phyloP scores from a whole-genome alignment of 148 eudicot species.

The Nyssa sinensis region DNA sequence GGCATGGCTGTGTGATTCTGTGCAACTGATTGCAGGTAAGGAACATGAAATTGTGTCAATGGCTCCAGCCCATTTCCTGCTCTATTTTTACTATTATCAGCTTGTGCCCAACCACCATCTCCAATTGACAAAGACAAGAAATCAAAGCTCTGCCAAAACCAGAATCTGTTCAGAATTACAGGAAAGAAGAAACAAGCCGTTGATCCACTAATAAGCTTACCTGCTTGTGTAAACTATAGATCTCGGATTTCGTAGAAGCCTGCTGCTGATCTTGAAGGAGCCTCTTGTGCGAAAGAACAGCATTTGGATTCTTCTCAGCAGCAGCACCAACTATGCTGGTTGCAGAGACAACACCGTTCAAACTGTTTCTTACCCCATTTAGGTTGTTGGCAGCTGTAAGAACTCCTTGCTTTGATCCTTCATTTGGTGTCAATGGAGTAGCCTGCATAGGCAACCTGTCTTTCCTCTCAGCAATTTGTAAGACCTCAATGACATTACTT shows the following conservation, averaged over 20 bases:
- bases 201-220: slow-evolving; percentile 19
- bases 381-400: slow-evolving; percentile 15
- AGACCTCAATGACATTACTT: slow-evolving; percentile 53
- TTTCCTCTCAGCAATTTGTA: slow-evolving; percentile 44
- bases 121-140: slow-evolving; percentile 48
- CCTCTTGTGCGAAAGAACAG: slow-evolving; percentile 26
- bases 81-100: slow-evolving; percentile 19
- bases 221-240: slow-evolving; percentile 32
- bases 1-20: slow-evolving; percentile 28
- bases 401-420: slow-evolving; percentile 18
- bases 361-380: slow-evolving; percentile 15
- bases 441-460: slow-evolving; percentile 22
- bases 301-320: slow-evolving; percentile 29
- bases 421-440: slow-evolving; percentile 21
- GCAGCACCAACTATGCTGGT: slow-evolving; percentile 16
- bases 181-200: neutral
- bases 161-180: slow-evolving; percentile 9
- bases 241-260: slow-evolving; percentile 25
- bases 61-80: slow-evolving; percentile 20
- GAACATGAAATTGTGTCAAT: slow-evolving; percentile 22
- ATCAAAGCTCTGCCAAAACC: slow-evolving; percentile 46
- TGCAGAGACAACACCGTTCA: slow-evolving; percentile 19
- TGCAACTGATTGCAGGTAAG: slow-evolving; percentile 29
- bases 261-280: slow-evolving; percentile 35
- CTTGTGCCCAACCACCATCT: slow-evolving; percentile 28